Base-by-base conservation (phyloP, 352 stramenopile species). In the Pythium dissimile region DNA sequence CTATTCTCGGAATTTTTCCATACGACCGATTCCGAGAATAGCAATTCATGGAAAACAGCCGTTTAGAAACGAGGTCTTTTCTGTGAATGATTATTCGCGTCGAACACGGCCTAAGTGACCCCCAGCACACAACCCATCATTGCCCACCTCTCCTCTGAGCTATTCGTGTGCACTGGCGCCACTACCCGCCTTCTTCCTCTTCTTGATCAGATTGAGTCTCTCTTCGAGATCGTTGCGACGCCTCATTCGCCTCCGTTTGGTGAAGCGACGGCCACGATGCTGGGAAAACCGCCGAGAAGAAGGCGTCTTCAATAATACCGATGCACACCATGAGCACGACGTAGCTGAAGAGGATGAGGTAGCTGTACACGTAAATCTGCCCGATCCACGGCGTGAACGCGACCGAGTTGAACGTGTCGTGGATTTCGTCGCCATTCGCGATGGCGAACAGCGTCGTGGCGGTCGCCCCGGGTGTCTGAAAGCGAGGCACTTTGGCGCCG, bases 311-410 rank as follows among this genome's bases (percentile, higher is more conserved):
- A 44, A 94, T 91, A 47, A 96, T 90, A 16, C 80, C 81, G 59
- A 96, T 94, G 68, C 84, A 94, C 11, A 95, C 84, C 79, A 94
- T 95, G 24, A 95, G 68, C 49, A 95, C 84, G 12, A 92, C 81
- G 67, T 95, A 95, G 58, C 86, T 94, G 63, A 95, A 96, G 9
- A 95, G 69, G 24, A 91, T 84, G 50, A 95, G 79, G 77, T 93
- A 95, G 44, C 58, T 78, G 69, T 94, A 93, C 16, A 94, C 66
- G 67, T 95, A 96, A 38, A 95, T 69, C 69, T 92, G 82, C 5
- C 82, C 82, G 39, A 90, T 73, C 72, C 73, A 87, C 3, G 82
- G 82, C 23, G 77, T 86, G 48, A 80, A 86, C 26, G 77, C 65
- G 11, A 92, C 80, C 18, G 73, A 62, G 26, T 82, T 78, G 60